Conservation (phyloP, 768 basidiomycete species). For the Cystobasidium tubakii region DNA sequence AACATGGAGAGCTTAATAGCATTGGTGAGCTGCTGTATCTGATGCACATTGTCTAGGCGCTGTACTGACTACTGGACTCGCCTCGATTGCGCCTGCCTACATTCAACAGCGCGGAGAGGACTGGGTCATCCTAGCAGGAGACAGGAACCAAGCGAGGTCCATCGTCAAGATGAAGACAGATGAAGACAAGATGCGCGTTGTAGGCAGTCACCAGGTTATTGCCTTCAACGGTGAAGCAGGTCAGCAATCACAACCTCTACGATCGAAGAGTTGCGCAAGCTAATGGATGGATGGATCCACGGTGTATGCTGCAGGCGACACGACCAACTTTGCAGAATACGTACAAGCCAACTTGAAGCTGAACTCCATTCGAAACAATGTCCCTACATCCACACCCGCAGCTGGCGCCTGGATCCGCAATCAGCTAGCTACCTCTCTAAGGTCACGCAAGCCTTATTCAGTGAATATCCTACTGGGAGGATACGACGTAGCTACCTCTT, state of each 20-base stretch:
- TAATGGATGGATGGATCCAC: background rate
- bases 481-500: conserved; percentile 65
- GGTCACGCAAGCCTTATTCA: conserved; percentile 77
- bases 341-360: conserved; percentile 92
- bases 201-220: conserved; percentile 89
- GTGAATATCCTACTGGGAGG: conserved; percentile 92
- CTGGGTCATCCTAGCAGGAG: conserved; percentile 17
- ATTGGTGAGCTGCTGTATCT: background rate
- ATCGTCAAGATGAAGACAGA: conserved; percentile 74
- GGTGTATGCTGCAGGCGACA: conserved; percentile 63
- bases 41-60: background rate
- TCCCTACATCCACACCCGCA: conserved; percentile 78
- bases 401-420: conserved; percentile 94
- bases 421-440: conserved; percentile 76
- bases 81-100: background rate
- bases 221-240: conserved; percentile 91
- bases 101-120: background rate
- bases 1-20: background rate
- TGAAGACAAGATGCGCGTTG: conserved; percentile 90
- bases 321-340: conserved; percentile 91
- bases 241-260: conserved; percentile 47
- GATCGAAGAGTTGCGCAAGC: background rate
- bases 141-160: conserved; percentile 23
- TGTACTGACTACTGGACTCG: background rate
- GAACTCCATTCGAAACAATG: conserved; percentile 89